Base-by-base conservation (phyloP, 768 basidiomycete genomes). In the Leucosporidium yakuticum region DNA sequence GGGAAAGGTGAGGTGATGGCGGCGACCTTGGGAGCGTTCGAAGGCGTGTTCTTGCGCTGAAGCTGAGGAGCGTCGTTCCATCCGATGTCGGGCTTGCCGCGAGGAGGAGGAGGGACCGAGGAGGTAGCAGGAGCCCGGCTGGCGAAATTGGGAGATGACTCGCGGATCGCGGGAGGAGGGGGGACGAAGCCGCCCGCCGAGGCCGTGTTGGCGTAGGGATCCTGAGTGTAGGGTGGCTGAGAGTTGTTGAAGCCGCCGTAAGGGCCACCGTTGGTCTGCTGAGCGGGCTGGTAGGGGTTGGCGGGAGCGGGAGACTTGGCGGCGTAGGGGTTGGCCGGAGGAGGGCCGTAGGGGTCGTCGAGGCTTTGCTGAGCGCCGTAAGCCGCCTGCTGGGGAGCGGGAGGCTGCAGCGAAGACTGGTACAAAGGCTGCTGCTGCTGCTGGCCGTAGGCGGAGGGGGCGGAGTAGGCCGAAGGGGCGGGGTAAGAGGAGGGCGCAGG, bases 281-380 rank as follows among this genome's bases (percentile, higher is more conserved):
- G 31, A 29, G 56, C 1, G 1, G 75, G 54, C 4, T 69, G 74
- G 73, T 79, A 79, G 8, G 75, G 69, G 65, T 79, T 77, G 20
- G 63, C 6, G 50, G 60, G 15, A 32, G 53, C 29, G 54, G 54
- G 20, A 2, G 39, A 15, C 57, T 58, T 27, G 9, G 65, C 27
- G 32, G 59, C 32, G 44, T 67, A 67, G 17, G 60, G 59, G 58
- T 61, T 71, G 69, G n/a, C 61, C 64, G 20, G 61, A 62, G 19
- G 62, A 62, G 25, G 64, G 63, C 48, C 25, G 59, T 60, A 60
- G 6, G 59, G 59, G 59, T 60, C 39, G 39, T 39, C 59, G 7
- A 31, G 31, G 29, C 67, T 64, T 70, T 54, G 60, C 62, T 17
- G 71, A 7, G 73, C 32, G 27, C n/a, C 51, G 60, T 60, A 44